Evolutionary conservation across 2,329 filamentous ascomycete genomes (phyloP).

Genomic region (Calonectria pteridis): DNA sequence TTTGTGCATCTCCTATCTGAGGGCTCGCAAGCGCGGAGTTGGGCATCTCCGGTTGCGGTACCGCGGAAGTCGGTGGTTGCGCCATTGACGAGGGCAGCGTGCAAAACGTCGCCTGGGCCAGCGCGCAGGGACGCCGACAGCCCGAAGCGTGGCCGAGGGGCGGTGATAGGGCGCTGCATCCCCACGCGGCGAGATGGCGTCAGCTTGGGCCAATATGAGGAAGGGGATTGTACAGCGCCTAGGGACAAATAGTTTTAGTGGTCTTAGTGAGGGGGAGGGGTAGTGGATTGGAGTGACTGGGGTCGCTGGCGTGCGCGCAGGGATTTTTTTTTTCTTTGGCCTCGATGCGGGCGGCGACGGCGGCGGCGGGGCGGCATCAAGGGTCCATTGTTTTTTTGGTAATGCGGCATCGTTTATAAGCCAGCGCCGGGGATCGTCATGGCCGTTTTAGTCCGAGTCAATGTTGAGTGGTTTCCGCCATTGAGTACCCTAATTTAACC

Average conservation of each 20-base stretch:
- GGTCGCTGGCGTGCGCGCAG: not conserved
- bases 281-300: not conserved
- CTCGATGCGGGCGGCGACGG: not conserved
- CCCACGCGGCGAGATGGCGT: constrained; percentile 50
- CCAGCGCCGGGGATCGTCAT: not conserved
- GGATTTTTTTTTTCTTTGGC: constrained; percentile 14
- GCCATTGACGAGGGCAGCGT: constrained; percentile 24
- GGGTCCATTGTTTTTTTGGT: constrained; percentile 28
- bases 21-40: constrained; percentile 16
- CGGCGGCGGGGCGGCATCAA: constrained; percentile 1
- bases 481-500: not conserved
- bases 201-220: constrained; percentile 45
- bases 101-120: not conserved
- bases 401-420: constrained; percentile 32
- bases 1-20: constrained; percentile 39
- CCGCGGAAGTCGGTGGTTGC: constrained; percentile 46
- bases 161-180: constrained; percentile 15
- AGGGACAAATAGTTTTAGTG: constrained; percentile 1
- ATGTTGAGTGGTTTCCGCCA: constrained; percentile 2
- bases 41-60: constrained; percentile 45
- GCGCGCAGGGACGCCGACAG: constrained; percentile 36
- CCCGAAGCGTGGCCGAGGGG: constrained; percentile 41
- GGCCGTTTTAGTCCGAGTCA: not conserved
- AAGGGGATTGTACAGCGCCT: constrained; percentile 33
- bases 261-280: not conserved